These are phyloP conservation scores for Penicillium antarcticum DNA, from an alignment of 495 filamentous ascomycete genomes.

Conservation along the genomic window DNA sequence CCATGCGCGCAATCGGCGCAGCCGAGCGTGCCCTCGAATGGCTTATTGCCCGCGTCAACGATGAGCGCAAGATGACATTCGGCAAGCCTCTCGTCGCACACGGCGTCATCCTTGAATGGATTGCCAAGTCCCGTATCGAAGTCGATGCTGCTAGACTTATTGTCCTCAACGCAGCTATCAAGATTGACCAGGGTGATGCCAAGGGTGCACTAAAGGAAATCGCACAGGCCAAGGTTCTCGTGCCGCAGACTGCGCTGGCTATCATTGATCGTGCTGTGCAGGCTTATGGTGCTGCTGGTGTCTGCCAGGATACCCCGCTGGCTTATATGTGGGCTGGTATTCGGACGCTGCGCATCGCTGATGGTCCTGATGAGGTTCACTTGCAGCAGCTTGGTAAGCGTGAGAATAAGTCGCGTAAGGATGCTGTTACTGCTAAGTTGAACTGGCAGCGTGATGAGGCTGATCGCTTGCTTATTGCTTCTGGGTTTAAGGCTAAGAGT, in stretches of 20 bases:
- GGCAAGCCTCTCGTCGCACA: slow-evolving; percentile 76
- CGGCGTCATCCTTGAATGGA: slow-evolving; percentile 91
- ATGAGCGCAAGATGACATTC: slow-evolving; percentile 81
- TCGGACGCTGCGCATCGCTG: slow-evolving; percentile 78
- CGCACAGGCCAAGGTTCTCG: slow-evolving; percentile 81
- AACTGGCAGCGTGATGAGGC: slow-evolving; percentile 61
- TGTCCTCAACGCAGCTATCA: slow-evolving; percentile 85
- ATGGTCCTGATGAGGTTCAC: slow-evolving; percentile 93
- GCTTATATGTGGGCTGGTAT: slow-evolving; percentile 83
- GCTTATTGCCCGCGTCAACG: slow-evolving; percentile 87
- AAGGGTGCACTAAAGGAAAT: slow-evolving; percentile 82
- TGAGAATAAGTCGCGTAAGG: slow-evolving; percentile 70
- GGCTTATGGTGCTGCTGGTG: slow-evolving; percentile 78
- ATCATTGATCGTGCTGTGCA: slow-evolving; percentile 89
- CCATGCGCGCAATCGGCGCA: slow-evolving; percentile 86
- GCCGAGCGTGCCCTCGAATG: slow-evolving; percentile 83
- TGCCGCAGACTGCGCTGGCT: slow-evolving; percentile 69
- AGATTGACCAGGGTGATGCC: slow-evolving; percentile 78
- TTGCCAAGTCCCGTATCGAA: slow-evolving; percentile 83
- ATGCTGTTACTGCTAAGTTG: slow-evolving; percentile 59
- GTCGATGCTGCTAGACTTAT: slow-evolving; percentile 84
- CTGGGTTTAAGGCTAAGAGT: slow-evolving; percentile 50
- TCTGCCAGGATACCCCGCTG: slow-evolving; percentile 87
- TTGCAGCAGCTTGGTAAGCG: slow-evolving; percentile 84
- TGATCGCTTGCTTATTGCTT: slow-evolving; percentile 61